Evolutionary conservation across 805 yeast species (phyloP).

Genomic region (Blastobotrys mokoenaii): DNA sequence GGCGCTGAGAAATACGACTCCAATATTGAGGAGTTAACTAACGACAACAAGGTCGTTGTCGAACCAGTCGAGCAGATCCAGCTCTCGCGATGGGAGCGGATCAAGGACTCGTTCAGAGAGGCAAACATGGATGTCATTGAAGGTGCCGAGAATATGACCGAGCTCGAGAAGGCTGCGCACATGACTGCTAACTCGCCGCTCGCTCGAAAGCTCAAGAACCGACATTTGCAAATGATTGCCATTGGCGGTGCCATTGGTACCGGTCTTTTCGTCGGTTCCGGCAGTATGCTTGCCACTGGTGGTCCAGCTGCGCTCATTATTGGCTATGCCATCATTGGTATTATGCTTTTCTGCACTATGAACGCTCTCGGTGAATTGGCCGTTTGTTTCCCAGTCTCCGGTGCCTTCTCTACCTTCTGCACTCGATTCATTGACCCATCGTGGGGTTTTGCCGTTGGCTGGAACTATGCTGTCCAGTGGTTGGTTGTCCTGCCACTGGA

Average conservation of each 20-base stretch:
- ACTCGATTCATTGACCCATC: conserved; percentile 53
- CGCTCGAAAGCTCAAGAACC: conserved; percentile 31
- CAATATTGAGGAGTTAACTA: neutral
- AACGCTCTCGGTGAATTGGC: conserved; percentile 61
- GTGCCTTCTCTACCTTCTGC: conserved; percentile 48
- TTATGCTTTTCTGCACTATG: conserved; percentile 52
- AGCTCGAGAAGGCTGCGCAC: conserved; percentile 31
- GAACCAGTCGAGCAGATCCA: conserved; percentile 2
- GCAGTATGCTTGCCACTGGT: conserved; percentile 43
- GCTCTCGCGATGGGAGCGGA: conserved; percentile 19
- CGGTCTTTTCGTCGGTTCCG: conserved; percentile 63
- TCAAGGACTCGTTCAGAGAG: conserved; percentile 36
- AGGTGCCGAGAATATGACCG: conserved; percentile 25
- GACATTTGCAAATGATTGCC: conserved; percentile 54
- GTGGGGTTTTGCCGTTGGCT: conserved; percentile 57
- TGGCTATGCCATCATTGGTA: conserved; percentile 52
- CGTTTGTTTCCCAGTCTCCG: conserved; percentile 47
- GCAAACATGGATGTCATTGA: conserved; percentile 20
- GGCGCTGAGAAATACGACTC: neutral
- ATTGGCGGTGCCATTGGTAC: conserved; percentile 75
- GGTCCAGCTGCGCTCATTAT: conserved; percentile 59
- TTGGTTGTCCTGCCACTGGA: conserved; percentile 59
- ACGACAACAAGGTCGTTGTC: neutral
- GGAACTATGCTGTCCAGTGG: conserved; percentile 64
- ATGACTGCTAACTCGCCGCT: conserved; percentile 51